A percentile compares a stretch with the other conserved stretches of the same genome.
phyloP scores from a whole-genome alignment of 257 asterid species.

The Gentiana dahurica region DNA sequence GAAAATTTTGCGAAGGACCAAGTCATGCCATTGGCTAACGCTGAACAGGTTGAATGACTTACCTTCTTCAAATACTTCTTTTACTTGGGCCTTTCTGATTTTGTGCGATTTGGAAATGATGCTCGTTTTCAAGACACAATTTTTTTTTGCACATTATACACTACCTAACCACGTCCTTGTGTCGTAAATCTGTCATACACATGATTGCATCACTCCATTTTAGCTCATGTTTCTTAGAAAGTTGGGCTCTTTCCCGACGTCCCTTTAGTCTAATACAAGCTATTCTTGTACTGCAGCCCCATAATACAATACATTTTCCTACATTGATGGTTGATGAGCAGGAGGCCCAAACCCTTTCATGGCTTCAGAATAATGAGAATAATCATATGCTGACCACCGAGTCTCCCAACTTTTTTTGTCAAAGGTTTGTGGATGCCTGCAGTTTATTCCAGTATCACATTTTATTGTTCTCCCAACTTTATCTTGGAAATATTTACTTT shows the following conservation, averaged over 20 bases:
- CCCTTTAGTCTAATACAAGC: background rate
- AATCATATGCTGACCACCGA: constrained; percentile 40
- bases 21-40: constrained; percentile 40
- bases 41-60: constrained; percentile 34
- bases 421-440: constrained; percentile 29
- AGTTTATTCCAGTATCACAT: background rate
- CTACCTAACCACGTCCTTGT: no score
- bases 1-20: constrained; percentile 40
- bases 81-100: background rate
- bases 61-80: background rate
- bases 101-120: constrained; percentile 9
- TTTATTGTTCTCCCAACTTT: background rate
- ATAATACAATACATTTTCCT: constrained; percentile 32
- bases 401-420: constrained; percentile 38
- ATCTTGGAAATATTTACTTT: background rate
- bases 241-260: no score
- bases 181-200: no score
- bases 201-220: no score
- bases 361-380: constrained; percentile 43
- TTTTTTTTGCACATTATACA: background rate
- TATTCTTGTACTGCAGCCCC: constrained; percentile 29
- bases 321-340: constrained; percentile 29
- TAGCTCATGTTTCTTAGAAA: no score
- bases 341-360: constrained; percentile 39
- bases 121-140: background rate